Conservation (phyloP, 2,329 filamentous ascomycete species). For the Talaromyces sp. region DNA sequence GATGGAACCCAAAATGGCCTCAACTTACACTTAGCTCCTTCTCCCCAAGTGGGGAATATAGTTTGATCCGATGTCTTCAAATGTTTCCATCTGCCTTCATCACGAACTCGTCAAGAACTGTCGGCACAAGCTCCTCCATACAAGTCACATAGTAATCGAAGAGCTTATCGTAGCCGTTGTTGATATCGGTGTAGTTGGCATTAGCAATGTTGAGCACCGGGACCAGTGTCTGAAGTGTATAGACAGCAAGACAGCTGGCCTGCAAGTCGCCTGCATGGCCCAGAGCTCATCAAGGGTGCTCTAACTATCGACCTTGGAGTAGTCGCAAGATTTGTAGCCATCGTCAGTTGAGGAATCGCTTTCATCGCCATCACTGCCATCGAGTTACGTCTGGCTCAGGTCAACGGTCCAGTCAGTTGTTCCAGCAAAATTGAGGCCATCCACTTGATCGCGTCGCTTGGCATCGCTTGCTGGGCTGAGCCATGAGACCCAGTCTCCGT, state of each 20-base stretch:
- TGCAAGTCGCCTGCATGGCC: background rate
- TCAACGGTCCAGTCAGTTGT: background rate
- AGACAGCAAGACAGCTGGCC: background rate
- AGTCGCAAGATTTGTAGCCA: background rate
- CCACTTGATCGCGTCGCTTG: background rate
- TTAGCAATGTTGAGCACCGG: background rate
- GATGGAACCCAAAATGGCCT: too few species aligned
- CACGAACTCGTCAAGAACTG: background rate
- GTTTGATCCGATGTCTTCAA: background rate
- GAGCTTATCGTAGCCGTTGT: background rate
- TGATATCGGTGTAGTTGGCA: background rate
- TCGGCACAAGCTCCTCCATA: background rate
- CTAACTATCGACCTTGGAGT: background rate
- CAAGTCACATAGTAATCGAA: background rate
- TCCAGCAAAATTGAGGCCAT: background rate
- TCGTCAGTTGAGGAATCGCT: too few species aligned
- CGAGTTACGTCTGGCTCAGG: background rate
- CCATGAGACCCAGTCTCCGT: background rate
- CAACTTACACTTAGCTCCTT: too few species aligned
- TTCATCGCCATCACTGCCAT: background rate
- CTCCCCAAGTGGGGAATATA: too few species aligned
- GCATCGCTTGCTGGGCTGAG: background rate
- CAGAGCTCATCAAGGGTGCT: background rate
- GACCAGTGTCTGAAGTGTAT: background rate
- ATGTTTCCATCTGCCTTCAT: background rate